Evolutionary conservation across 2,329 filamentous ascomycete species (phyloP).

Genomic region (Nigrospora oryzae): DNA sequence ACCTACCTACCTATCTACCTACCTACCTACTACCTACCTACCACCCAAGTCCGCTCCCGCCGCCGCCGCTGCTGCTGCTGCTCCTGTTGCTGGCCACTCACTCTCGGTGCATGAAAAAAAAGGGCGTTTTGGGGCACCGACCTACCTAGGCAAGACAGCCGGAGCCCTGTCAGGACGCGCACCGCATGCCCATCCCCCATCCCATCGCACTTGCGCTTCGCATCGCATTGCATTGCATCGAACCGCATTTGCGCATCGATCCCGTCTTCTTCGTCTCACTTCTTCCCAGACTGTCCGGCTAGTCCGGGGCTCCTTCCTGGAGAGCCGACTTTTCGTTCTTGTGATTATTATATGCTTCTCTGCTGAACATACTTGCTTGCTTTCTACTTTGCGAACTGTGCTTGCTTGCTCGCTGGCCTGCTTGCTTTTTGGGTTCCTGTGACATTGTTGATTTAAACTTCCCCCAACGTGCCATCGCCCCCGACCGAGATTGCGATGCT

Average conservation of each 20-base stretch:
- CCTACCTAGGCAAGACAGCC: too few species aligned
- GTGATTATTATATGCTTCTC: too few species aligned
- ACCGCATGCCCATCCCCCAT: background rate
- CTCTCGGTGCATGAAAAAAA: too few species aligned
- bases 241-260: background rate
- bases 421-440: background rate
- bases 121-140: too few species aligned
- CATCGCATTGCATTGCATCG: background rate
- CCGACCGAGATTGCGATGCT: background rate
- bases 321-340: background rate
- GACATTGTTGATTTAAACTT: background rate
- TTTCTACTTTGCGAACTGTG: background rate
- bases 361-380: background rate
- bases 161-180: too few species aligned
- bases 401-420: background rate
- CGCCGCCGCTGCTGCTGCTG: too few species aligned
- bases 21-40: too few species aligned
- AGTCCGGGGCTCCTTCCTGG: constrained; percentile 1
- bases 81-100: too few species aligned
- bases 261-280: constrained; percentile 2
- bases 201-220: background rate
- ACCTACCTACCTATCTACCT: too few species aligned
- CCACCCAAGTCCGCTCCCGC: too few species aligned
- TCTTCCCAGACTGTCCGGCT: constrained; percentile 1
- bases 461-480: background rate